A percentile compares a stretch with the other conserved stretches of the same genome.
These are phyloP conservation scores for Yamadazyma tumulicola DNA, from an alignment of 805 yeast species.

Conservation along the genomic window DNA sequence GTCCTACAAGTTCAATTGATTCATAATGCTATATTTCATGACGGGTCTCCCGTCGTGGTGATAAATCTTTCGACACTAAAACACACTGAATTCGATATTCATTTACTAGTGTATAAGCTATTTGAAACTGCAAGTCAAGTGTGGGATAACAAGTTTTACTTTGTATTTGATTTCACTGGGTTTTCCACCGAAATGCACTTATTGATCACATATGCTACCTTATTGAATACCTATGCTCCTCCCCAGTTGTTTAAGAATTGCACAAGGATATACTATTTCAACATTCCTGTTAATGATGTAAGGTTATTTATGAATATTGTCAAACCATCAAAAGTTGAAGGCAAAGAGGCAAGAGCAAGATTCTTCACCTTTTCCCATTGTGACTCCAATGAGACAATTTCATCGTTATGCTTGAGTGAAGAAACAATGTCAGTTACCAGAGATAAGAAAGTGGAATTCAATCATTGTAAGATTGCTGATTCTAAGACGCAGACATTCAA, in stretches of 20 bases:
- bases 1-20: slow-evolving; percentile 45
- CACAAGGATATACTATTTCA: slow-evolving; percentile 48
- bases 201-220: slow-evolving; percentile 22
- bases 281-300: slow-evolving; percentile 36
- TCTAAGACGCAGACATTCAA: slow-evolving; percentile 45
- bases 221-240: slow-evolving; percentile 48
- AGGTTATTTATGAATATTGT: slow-evolving; percentile 20
- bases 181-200: slow-evolving; percentile 29
- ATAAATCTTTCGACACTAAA: slow-evolving; percentile 38
- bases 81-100: slow-evolving; percentile 37
- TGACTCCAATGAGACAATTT: slow-evolving; percentile 31
- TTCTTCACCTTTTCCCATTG: slow-evolving; percentile 32
- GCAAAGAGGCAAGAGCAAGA: slow-evolving; percentile 13
- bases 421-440: slow-evolving; percentile 30
- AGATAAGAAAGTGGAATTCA: slow-evolving; percentile 36
- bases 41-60: slow-evolving; percentile 69
- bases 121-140: slow-evolving; percentile 65
- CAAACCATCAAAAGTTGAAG: slow-evolving; percentile 15
- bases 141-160: slow-evolving; percentile 64
- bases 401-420: slow-evolving; percentile 33
- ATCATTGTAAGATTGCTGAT: slow-evolving; percentile 45
- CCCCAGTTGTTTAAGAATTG: slow-evolving; percentile 51
- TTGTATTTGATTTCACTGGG: slow-evolving; percentile 69
- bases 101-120: slow-evolving; percentile 54
- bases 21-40: slow-evolving; percentile 63